Evolutionary conservation across 805 yeast species (phyloP), one percentile per base, ranked within the genome.

Genomic region (Saccharomyces mikatae): DNA sequence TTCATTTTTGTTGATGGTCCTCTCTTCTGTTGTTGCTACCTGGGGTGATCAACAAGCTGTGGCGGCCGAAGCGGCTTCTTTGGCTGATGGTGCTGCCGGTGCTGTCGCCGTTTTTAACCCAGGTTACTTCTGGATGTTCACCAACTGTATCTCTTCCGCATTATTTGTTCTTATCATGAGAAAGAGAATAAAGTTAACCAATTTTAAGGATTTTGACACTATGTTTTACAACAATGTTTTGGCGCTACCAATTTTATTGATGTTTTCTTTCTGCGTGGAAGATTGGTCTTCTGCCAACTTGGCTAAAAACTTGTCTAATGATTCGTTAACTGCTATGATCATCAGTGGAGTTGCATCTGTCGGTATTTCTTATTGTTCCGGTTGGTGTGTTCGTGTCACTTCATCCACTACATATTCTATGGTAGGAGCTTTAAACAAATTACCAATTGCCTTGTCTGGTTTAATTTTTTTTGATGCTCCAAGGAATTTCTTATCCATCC

Each of bases 321-420:
- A 74, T 57, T 77, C 88, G 48, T 79, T 87, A 54, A 77, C 89
- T 61, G 67, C 82, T 47, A 90, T 91, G 96, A 65, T 91, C 58
- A 79, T 89, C 68, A 87, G 96, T 41, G 97, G 97, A 71, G 80
- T 87, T 60, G 83, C 94, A 47, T 84, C 96, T 28, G 94, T 91
- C 51, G 96, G 94, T 74, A 90, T 91, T 70, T 89, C 97, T 47
- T 91, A 91, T 81, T 88, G 96, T 73, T 89, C 97, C 14, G 97
- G 96, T 56, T 91, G 97, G 97, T 91, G 97, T 80, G 94, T 91
- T 58, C 87, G 97, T 76, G 96, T 90, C 59, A 91, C 97, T 46
- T 88, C 96, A 26, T 88, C 96, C 29, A 91, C 97, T 54, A 91
- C 97, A 52, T 91, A 91, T 77, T 87, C 96, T 52, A 91, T 91